Conservation (phyloP, 768 basidiomycete species). For the Mrakia gelida region DNA sequence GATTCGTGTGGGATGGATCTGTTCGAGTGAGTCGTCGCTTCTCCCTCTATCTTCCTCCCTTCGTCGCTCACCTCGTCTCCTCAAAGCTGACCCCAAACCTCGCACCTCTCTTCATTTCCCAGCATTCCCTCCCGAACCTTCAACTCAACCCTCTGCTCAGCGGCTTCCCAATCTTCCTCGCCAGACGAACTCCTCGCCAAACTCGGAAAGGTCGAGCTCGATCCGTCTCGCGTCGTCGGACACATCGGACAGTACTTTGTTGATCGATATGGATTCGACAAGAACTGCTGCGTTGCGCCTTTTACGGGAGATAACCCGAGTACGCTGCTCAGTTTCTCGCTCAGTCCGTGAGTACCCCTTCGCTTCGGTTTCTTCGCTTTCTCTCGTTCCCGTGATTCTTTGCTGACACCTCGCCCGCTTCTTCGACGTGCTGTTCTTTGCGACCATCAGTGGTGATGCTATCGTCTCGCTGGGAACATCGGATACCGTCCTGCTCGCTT, state of each 20-base stretch:
- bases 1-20: slow-evolving; percentile 90
- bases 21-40: slow-evolving; percentile 51
- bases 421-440: not conserved
- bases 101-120: not conserved
- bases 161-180: not conserved
- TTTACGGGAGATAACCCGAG: slow-evolving; percentile 90
- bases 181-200: slow-evolving; percentile 56
- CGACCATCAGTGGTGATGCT: slow-evolving; percentile 57
- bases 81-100: too few relatives aligned
- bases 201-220: slow-evolving; percentile 70
- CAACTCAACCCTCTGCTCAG: not conserved
- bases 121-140: slow-evolving; percentile 21
- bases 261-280: slow-evolving; percentile 66
- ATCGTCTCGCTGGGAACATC: slow-evolving; percentile 83
- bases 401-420: not conserved
- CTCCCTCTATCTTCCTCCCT: too few relatives aligned
- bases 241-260: slow-evolving; percentile 66
- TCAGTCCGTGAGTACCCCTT: slow-evolving; percentile 41
- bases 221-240: slow-evolving; percentile 59
- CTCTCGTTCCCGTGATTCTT: not conserved
- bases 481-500: slow-evolving; percentile 70
- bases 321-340: slow-evolving; percentile 54
- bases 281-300: slow-evolving; percentile 72
- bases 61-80: too few relatives aligned
- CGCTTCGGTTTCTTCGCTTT: not conserved